These are phyloP conservation scores for Fusarium palustre DNA, from an alignment of 2,329 filamentous ascomycete species.

Conservation along the genomic window DNA sequence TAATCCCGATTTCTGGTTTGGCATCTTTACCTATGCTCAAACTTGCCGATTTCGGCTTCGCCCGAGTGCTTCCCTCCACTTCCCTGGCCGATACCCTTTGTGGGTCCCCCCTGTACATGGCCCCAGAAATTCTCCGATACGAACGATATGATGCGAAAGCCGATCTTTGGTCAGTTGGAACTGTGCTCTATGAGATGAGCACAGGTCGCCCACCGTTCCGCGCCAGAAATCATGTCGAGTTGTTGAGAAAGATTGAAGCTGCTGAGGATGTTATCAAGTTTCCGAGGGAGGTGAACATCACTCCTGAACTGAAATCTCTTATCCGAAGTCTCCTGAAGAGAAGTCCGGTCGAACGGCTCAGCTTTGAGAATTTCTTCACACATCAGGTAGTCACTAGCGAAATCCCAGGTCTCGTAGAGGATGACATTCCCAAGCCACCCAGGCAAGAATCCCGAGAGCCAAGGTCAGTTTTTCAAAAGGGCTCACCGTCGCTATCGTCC, in stretches of 20 bases:
- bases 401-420: constrained; percentile 84
- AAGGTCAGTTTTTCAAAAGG: constrained; percentile 50
- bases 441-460: constrained; percentile 56
- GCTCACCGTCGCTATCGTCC: constrained; percentile 46
- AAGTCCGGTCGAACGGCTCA: constrained; percentile 85
- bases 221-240: constrained; percentile 92
- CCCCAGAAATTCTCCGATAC: constrained; percentile 95
- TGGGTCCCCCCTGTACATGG: constrained; percentile 98
- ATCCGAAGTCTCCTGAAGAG: constrained; percentile 86
- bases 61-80: constrained; percentile 87
- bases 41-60: constrained; percentile 98
- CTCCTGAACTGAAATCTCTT: constrained; percentile 80
- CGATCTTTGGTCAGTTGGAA: constrained; percentile 97
- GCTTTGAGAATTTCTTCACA: constrained; percentile 86
- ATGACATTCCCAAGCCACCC: constrained; percentile 69
- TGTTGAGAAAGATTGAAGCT: constrained; percentile 91
- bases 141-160: constrained; percentile 98
- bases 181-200: constrained; percentile 95
- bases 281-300: constrained; percentile 76
- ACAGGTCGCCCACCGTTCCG: constrained; percentile 90
- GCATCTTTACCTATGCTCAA: constrained; percentile 94
- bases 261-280: constrained; percentile 89
- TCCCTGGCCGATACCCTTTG: constrained; percentile 96
- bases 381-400: constrained; percentile 77
- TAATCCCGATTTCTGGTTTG: constrained; percentile 84